phyloP scores from a whole-genome alignment of 192 early-diverging fungal species.

The Coemansia umbellata region DNA sequence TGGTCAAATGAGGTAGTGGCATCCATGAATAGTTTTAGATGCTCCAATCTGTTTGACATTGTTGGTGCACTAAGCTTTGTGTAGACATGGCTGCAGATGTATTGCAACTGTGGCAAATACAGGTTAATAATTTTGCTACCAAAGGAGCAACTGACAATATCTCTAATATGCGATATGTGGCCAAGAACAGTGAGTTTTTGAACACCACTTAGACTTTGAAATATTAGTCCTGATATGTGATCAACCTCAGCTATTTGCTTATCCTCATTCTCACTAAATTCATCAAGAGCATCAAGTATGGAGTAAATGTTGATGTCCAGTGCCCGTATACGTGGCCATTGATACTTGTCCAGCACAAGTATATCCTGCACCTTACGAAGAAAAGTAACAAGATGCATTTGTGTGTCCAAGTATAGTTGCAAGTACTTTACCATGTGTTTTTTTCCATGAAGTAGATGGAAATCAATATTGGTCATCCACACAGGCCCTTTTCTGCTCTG shows the following conservation, averaged over 20 bases:
- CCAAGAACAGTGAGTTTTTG: background rate
- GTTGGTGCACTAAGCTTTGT: background rate
- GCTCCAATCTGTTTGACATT: background rate
- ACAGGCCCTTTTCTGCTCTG: background rate
- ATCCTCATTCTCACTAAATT: background rate
- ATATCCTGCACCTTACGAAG: background rate
- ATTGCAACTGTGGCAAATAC: background rate
- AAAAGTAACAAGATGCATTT: background rate
- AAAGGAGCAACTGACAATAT: background rate
- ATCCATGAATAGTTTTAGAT: background rate
- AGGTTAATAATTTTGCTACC: background rate
- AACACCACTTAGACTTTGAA: background rate
- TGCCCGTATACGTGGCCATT: background rate
- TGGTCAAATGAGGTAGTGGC: background rate
- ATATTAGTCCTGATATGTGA: background rate
- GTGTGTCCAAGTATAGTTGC: background rate
- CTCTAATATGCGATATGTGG: background rate
- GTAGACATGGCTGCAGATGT: background rate
- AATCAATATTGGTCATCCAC: background rate
- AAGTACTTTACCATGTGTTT: background rate
- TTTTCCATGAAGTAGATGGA: background rate
- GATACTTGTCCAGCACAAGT: background rate
- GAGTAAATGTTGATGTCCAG: background rate
- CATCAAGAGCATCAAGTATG: background rate
- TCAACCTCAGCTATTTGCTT: background rate